Conservation (phyloP, 1,284 basidiomycete species). For the Ceratorhiza oryzae-sativae region DNA sequence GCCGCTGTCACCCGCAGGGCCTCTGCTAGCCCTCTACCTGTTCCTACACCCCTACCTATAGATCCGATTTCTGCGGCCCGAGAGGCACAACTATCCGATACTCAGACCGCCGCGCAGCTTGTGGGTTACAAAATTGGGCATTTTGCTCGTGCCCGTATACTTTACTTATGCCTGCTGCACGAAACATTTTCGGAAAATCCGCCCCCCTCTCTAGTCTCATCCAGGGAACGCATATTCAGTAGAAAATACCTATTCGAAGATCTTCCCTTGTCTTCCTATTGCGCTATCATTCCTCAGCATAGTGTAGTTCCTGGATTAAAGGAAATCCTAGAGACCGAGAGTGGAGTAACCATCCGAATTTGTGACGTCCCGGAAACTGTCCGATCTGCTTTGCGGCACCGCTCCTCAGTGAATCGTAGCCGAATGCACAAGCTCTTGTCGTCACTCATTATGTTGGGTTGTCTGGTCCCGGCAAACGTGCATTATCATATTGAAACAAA, state of each 20-base stretch:
- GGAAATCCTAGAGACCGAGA: slow-evolving; percentile 59
- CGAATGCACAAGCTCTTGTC: slow-evolving; percentile 7
- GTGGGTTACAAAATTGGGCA: slow-evolving; percentile 74
- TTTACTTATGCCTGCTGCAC: slow-evolving; percentile 66
- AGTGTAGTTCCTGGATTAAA: slow-evolving; percentile 57
- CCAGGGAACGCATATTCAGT: slow-evolving; percentile 61
- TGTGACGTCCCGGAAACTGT: neutral
- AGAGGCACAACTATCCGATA: slow-evolving; percentile 60
- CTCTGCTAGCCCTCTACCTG: neutral
- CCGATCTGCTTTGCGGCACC: neutral
- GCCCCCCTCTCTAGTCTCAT: slow-evolving; percentile 60
- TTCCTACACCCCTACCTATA: neutral
- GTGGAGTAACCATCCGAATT: neutral
- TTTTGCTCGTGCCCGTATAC: slow-evolving; percentile 63
- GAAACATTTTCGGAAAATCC: slow-evolving; percentile 54
- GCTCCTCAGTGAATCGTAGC: slow-evolving; percentile 7
- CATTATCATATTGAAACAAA: neutral
- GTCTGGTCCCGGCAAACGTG: neutral
- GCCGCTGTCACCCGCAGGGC: too few species aligned
- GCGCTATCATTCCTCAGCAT: slow-evolving; percentile 57
- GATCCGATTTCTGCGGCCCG: slow-evolving; percentile 14
- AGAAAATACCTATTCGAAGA: slow-evolving; percentile 65
- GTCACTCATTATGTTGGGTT: slow-evolving; percentile 5
- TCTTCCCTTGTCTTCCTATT: slow-evolving; percentile 65
- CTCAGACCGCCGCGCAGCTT: slow-evolving; percentile 67